Conservation (phyloP, 768 basidiomycete genomes). For the Tylopilus subfusipes region DNA sequence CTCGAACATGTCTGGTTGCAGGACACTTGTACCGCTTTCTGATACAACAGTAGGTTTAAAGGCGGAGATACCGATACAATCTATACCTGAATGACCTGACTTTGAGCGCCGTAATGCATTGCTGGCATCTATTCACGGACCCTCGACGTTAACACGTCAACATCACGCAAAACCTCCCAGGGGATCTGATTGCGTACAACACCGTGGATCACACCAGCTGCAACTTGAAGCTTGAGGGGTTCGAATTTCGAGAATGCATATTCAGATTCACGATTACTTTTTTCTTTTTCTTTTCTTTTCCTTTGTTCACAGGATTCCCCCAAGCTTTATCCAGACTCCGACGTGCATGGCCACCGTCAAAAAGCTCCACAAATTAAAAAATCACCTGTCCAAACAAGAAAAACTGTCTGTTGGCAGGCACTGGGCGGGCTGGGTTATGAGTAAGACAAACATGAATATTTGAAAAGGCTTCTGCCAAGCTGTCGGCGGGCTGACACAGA, state of each 20-base stretch:
- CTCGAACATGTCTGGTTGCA: constrained; percentile 3
- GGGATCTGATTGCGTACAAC: constrained; percentile 29
- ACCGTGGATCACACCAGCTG: constrained; percentile 13
- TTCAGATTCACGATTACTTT: constrained; percentile 24
- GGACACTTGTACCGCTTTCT: background rate
- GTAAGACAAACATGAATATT: constrained; percentile 12
- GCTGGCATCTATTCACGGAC: constrained; percentile 27
- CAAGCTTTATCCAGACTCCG: constrained; percentile 14
- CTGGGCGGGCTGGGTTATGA: constrained; percentile 5
- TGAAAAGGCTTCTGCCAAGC: constrained; percentile 14
- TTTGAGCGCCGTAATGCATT: constrained; percentile 27
- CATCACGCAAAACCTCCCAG: constrained; percentile 19
- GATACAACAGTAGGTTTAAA: constrained; percentile 10
- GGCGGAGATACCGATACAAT: constrained; percentile 22
- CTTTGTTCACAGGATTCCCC: constrained; percentile 8
- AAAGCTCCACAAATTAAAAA: constrained; percentile 9
- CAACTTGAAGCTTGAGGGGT: too few species aligned
- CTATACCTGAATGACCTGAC: background rate
- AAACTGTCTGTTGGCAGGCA: constrained; percentile 17
- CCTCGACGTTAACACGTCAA: constrained; percentile 29
- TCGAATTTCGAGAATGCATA: constrained; percentile 21
- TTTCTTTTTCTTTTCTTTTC: constrained; percentile 9
- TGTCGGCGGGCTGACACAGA: constrained; percentile 6
- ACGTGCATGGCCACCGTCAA: constrained; percentile 7
- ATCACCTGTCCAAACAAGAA: constrained; percentile 10